Base-by-base conservation (phyloP, 768 basidiomycete species). In the Hericium rajendrae region DNA sequence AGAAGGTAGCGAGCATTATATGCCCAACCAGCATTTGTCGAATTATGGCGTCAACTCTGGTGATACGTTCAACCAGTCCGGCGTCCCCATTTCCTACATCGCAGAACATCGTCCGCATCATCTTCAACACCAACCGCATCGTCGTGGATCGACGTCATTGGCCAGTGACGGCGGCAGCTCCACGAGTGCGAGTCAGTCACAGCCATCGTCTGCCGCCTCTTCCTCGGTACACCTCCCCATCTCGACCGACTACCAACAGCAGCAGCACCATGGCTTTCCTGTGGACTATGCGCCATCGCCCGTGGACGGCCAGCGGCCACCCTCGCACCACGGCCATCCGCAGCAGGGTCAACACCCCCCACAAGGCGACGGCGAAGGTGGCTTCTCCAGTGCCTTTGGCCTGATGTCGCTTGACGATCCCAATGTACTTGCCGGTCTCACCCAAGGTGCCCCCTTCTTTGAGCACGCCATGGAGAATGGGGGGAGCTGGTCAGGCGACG, bases 391-490 rank as follows among this genome's bases (percentile, higher is more conserved):
- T 39, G 84, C 83, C 1, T 90, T 91, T 66, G 88, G 86, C 8
- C 75, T 85, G 53, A 80, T 91, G 83, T 82, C 81, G 18, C 75
- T 91, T 53, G 88, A 89, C 57, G 88, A 91, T 65, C 80, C 83
- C 1, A 78, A 78, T 55, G 82, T 84, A 8, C 74, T 89, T 39
- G 82, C 85, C 0, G 79, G 84, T 2, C 73, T 88, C 51, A 68
- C 67, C 3, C 84, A 85, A 57, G 79, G 76, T 6, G 74, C 78
- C 13, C 82, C 85, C 0, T 88, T 88, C 74, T 89, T 88, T 67
- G 62, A 63, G 38, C 53, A 57, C 15, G 39, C 53, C 1, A 51
- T 56, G 22, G 53, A 46, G 6, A 55, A 62, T 22, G 55, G 18
- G 6, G 55, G 18, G 6, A 49, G 56, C 20, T 48, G 60, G 15